Base-by-base conservation (phyloP, 176 grass and related monocot genomes). In the Oryza australiensis region DNA sequence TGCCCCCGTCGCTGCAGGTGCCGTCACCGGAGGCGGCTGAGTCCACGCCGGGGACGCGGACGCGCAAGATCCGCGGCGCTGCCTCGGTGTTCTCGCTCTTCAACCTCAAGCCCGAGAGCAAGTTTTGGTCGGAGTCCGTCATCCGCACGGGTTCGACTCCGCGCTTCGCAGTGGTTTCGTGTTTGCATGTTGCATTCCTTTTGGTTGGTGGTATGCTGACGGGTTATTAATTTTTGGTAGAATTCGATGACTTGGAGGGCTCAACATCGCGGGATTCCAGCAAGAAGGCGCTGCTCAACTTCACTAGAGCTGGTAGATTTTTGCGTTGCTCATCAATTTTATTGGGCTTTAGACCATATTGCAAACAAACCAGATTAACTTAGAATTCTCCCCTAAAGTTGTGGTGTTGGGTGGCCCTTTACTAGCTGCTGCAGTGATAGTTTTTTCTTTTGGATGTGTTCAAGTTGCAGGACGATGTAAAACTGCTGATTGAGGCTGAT, bases 41-140 rank as follows among this genome's bases (percentile, higher is more conserved):
- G 26, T 69, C 85, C 35, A 91, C 89, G 9, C 89, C 86, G 12
- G 92, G 86, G 27, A 88, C 92, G 14, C 92, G 83, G 24, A 78
- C 86, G 65, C 86, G 92, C 53, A 94, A 94, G 70, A 83, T 94
- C 63, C 79, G 79, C 26, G 42, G 62, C 42, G 33, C 73, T 10
- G 72, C 84, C 68, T 91, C 89, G 27, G 90, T 98, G 30, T 98
- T 98, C 83, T 98, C 92, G 38, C 90, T 98, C 76, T 95, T 98
- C 80, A 98, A 91, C 75, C 88, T 95, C 62, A 95, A 95, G 82
- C 55, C 76, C 10, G 83, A 72, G 92, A 98, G 88, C 87, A 95
- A 88, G 86, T 98, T 98, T 66, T 98, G 95, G 95, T 90, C 82
- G 12, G 95, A 98, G 69, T 94, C 92, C 5, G 79, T 98, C 73